phyloP scores from a whole-genome alignment of 2,329 filamentous ascomycete species.

The Cladosporium sp. region DNA sequence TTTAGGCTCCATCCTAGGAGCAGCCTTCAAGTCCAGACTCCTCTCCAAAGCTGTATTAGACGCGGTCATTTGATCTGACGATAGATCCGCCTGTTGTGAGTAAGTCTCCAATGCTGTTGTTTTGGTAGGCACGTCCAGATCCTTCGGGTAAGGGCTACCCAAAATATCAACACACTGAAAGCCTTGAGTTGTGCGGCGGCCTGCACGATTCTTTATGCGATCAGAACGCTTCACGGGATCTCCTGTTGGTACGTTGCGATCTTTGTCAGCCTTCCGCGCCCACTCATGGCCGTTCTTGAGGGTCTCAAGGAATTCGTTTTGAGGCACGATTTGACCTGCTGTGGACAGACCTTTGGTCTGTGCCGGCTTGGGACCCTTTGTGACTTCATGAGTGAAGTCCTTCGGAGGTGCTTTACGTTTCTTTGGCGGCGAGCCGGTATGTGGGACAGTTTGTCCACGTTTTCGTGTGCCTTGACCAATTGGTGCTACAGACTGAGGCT shows the following conservation, averaged over 20 bases:
- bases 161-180: slow-evolving; percentile 25
- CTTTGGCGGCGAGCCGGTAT: neutral
- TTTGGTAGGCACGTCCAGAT: slow-evolving; percentile 19
- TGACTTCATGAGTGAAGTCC: too few species aligned
- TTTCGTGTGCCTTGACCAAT: neutral
- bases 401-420: too few species aligned
- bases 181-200: slow-evolving; percentile 15
- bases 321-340: too few species aligned
- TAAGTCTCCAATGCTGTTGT: slow-evolving; percentile 25
- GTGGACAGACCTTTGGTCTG: too few species aligned
- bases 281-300: neutral
- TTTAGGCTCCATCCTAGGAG: neutral
- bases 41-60: neutral
- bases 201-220: neutral
- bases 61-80: slow-evolving; percentile 15
- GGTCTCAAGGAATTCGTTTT: too few species aligned
- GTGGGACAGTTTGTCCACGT: neutral
- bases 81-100: slow-evolving; percentile 21
- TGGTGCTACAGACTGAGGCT: neutral
- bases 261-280: neutral
- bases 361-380: too few species aligned
- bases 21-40: neutral
- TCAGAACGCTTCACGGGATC: neutral
- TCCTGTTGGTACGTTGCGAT: too few species aligned
- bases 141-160: slow-evolving; percentile 28